These are phyloP conservation scores for Hippophae tibetana DNA, from an alignment of 306 rosid genomes.

Conservation along the genomic window DNA sequence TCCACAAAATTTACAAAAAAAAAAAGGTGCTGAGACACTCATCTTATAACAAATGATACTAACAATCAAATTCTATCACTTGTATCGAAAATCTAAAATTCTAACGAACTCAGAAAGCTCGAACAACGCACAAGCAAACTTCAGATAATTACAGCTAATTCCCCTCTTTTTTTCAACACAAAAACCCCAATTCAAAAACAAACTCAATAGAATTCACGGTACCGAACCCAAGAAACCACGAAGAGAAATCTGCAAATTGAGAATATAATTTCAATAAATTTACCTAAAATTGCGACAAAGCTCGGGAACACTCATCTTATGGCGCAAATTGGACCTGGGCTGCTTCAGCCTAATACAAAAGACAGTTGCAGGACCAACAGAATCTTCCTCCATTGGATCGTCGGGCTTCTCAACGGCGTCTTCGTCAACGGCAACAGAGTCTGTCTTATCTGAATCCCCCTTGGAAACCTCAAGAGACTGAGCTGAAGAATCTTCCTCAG, in stretches of 20 bases:
- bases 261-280: constrained; percentile 1
- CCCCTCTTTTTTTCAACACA: neutral
- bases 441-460: constrained; percentile 31
- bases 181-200: neutral
- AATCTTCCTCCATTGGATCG: constrained; percentile 69
- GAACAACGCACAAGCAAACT: too few species aligned
- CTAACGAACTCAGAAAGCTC: too few species aligned
- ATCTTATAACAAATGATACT: too few species aligned
- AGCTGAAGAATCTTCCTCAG: constrained; percentile 48
- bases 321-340: constrained; percentile 58
- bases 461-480: constrained; percentile 35
- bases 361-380: constrained; percentile 56
- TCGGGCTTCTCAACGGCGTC: constrained; percentile 23
- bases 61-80: too few species aligned
- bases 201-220: neutral
- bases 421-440: constrained; percentile 30
- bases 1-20: too few species aligned
- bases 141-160: too few species aligned
- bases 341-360: constrained; percentile 65
- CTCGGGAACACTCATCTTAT: constrained; percentile 84
- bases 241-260: constrained; percentile 3
- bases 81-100: too few species aligned
- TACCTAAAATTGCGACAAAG: constrained; percentile 96
- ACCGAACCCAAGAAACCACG: neutral
- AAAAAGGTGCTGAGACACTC: too few species aligned